Conservation (phyloP, 495 filamentous ascomycete genomes). For the Melanomma pulvis-pyrius region DNA sequence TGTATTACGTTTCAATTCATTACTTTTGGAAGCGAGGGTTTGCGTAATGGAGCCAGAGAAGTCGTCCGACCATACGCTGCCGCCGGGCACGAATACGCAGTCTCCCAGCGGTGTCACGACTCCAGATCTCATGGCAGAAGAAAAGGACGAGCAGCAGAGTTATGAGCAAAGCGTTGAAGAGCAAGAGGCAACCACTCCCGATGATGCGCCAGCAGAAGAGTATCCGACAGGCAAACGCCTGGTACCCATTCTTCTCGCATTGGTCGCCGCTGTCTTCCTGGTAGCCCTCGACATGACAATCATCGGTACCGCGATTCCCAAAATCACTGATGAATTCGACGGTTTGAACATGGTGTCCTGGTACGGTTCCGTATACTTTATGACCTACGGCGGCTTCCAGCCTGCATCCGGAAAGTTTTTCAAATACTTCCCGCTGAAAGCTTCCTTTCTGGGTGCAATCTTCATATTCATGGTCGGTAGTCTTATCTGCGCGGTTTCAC, state of each 20-base stretch:
- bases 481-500: constrained; percentile 77
- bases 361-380: constrained; percentile 30
- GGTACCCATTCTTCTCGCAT: constrained; percentile 1
- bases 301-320: constrained; percentile 34
- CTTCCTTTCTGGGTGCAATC: constrained; percentile 68
- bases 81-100: neutral
- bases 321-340: constrained; percentile 35
- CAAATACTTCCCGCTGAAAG: constrained; percentile 73
- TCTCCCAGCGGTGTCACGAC: neutral
- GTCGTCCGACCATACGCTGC: neutral
- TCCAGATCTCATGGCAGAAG: neutral
- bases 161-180: neutral
- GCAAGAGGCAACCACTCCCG: neutral
- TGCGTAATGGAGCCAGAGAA: neutral
- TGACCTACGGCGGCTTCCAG: constrained; percentile 59
- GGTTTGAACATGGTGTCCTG: constrained; percentile 30
- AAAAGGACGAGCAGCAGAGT: neutral
- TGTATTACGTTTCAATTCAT: neutral
- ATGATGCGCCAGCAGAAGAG: neutral
- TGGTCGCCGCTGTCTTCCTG: neutral
- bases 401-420: constrained; percentile 77
- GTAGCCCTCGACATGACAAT: constrained; percentile 22
- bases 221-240: constrained; percentile 4
- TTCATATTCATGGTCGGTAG: constrained; percentile 80
- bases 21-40: neutral